phyloP scores from a whole-genome alignment of 257 asterid species.

The Solanum sejunctum region DNA sequence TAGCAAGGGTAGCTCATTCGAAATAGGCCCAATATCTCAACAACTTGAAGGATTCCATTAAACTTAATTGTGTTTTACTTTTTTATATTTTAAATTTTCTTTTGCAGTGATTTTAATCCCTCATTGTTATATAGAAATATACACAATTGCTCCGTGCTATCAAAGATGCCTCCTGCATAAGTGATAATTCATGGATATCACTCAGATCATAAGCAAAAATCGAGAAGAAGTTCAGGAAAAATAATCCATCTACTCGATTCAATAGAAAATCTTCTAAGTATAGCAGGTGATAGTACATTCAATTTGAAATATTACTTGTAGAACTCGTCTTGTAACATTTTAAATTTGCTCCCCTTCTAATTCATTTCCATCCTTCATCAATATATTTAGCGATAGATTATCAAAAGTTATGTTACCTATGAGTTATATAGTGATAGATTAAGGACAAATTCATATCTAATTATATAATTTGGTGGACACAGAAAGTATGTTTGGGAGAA shows the following conservation, averaged over 20 bases:
- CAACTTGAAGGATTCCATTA: not conserved
- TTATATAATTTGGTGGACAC: constrained; percentile 17
- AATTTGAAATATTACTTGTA: not conserved
- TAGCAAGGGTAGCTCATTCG: not conserved
- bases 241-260: constrained; percentile 79
- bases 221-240: constrained; percentile 46
- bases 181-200: constrained; percentile 81
- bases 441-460: not conserved
- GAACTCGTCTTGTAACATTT: not conserved
- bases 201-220: constrained; percentile 38
- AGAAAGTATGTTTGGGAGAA: constrained; percentile 65
- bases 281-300: constrained; percentile 40
- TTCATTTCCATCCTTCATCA: not conserved
- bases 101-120: not conserved
- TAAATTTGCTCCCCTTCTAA: not conserved
- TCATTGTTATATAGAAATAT: constrained; percentile 18
- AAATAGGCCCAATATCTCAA: not conserved
- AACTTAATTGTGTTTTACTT: not conserved
- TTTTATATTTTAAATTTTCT: not conserved
- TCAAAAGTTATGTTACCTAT: not conserved
- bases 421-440: not conserved
- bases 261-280: constrained; percentile 45
- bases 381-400: too few species aligned
- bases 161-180: constrained; percentile 30
- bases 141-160: constrained; percentile 1